Conservation (phyloP, 305 asterid genomes). For the Fraxinus latifolia region DNA sequence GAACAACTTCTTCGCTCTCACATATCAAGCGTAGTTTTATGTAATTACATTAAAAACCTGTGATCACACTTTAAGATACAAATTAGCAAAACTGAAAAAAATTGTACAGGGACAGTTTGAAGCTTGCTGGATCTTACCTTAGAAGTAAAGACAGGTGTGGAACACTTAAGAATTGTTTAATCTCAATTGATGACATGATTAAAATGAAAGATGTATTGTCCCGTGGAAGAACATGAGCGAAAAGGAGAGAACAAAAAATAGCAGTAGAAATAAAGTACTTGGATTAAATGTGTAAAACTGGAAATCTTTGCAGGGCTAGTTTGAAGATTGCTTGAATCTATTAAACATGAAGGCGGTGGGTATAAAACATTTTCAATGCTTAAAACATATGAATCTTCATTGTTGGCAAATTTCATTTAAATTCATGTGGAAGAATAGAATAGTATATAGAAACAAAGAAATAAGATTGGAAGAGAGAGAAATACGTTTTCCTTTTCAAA, state of each 20-base stretch:
- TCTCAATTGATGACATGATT: neutral
- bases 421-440: neutral
- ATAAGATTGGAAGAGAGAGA: neutral
- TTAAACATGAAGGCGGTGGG: neutral
- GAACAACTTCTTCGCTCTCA: neutral
- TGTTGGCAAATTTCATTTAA: neutral
- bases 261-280: neutral
- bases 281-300: neutral
- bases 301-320: neutral
- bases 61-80: neutral
- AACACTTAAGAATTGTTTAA: neutral
- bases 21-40: neutral
- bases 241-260: neutral
- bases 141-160: neutral
- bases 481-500: neutral
- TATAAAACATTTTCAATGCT: slow-evolving; percentile 8
- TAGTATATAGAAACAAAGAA: neutral
- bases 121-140: neutral
- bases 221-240: neutral
- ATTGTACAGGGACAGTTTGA: neutral
- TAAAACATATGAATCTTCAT: neutral
- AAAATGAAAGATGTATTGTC: neutral
- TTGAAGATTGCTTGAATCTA: neutral
- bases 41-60: neutral
- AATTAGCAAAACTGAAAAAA: neutral